phyloP scores from a whole-genome alignment of 768 basidiomycete species.

The Pleurotus tuoliensis region DNA sequence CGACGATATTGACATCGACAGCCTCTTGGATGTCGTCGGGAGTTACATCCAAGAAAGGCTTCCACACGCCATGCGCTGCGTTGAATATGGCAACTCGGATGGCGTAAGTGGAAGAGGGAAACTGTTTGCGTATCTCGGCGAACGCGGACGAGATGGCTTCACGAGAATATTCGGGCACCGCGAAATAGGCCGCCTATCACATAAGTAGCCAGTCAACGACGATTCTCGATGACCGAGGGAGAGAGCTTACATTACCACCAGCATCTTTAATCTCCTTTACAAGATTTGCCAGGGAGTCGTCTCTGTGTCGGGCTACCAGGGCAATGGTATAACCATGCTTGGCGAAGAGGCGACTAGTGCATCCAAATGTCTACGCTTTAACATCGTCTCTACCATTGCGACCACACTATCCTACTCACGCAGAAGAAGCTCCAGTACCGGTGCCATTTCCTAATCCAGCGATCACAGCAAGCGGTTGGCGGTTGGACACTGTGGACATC shows the following conservation, averaged over 20 bases:
- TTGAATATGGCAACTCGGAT: conserved; percentile 68
- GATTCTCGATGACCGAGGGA: not conserved
- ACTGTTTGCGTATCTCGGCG: conserved; percentile 40
- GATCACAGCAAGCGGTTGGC: conserved; percentile 9
- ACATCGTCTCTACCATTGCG: too few species aligned
- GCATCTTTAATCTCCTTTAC: conserved; percentile 49
- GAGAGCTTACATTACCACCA: conserved; percentile 50
- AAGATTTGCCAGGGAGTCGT: conserved; percentile 45
- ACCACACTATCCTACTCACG: conserved; percentile 33
- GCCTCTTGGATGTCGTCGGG: conserved; percentile 50
- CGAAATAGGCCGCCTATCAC: conserved; percentile 51
- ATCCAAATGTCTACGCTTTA: too few species aligned
- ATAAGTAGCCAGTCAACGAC: not conserved
- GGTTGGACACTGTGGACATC: not conserved
- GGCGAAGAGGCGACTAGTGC: conserved; percentile 49
- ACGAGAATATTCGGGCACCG: conserved; percentile 45
- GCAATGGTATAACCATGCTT: conserved; percentile 65
- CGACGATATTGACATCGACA: conserved; percentile 49
- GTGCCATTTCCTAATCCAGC: conserved; percentile 41
- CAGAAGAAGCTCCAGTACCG: conserved; percentile 58
- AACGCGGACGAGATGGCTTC: conserved; percentile 49
- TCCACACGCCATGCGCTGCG: conserved; percentile 52
- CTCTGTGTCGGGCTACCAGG: conserved; percentile 51
- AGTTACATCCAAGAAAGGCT: conserved; percentile 62
- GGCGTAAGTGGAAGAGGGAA: conserved; percentile 28